These are phyloP conservation scores for Melaleuca quinquenervia DNA, from an alignment of 345 rosid species.

Conservation along the genomic window DNA sequence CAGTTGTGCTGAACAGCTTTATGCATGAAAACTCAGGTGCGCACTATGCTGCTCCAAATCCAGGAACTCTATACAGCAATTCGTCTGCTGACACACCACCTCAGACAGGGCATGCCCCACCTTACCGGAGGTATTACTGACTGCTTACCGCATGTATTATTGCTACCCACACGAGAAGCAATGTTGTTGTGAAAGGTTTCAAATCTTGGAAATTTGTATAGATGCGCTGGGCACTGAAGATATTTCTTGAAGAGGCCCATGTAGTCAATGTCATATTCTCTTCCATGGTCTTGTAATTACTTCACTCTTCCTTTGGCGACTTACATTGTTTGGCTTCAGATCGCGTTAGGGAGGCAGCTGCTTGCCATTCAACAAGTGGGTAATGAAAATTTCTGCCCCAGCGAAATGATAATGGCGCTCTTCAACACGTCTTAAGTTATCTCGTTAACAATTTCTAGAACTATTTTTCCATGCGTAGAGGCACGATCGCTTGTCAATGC, in stretches of 20 bases:
- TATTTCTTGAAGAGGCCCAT: background rate
- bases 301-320: background rate
- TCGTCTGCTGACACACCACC: background rate
- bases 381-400: background rate
- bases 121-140: background rate
- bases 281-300: background rate
- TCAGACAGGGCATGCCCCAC: background rate
- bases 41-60: background rate
- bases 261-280: background rate
- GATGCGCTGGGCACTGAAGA: background rate
- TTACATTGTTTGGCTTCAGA: background rate
- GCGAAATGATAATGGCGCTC: background rate
- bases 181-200: background rate
- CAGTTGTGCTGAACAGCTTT: background rate
- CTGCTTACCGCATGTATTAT: background rate
- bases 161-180: background rate
- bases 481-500: background rate
- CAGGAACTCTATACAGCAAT: background rate
- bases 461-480: background rate
- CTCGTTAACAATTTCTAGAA: background rate
- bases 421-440: background rate
- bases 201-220: background rate
- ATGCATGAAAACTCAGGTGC: constrained; percentile 1
- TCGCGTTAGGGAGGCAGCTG: background rate
- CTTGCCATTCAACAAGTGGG: background rate